These are phyloP conservation scores for Zymoseptoria pseudotritici DNA, from an alignment of 2,329 filamentous ascomycete species.

Conservation along the genomic window DNA sequence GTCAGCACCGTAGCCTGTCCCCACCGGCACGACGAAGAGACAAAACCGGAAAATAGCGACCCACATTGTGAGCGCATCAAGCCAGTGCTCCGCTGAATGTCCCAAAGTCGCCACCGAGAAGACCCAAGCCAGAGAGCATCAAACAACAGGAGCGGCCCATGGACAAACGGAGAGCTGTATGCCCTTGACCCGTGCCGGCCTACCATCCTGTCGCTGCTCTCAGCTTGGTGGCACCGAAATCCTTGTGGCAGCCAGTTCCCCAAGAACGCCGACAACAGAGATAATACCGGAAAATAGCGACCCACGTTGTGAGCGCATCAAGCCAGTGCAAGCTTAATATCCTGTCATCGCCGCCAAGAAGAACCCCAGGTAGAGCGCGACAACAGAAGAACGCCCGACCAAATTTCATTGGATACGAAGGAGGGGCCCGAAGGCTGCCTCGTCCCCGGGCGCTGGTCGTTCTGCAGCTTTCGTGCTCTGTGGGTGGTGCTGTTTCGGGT, in stretches of 20 bases:
- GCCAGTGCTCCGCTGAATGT: neutral
- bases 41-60: neutral
- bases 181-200: neutral
- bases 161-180: neutral
- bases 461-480: neutral
- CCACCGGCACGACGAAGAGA: neutral
- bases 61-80: neutral
- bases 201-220: neutral
- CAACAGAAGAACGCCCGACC: neutral
- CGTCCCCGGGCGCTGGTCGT: neutral
- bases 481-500: neutral
- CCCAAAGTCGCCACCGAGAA: neutral
- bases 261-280: neutral
- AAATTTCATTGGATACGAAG: neutral
- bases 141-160: neutral
- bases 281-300: neutral
- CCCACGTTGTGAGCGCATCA: neutral
- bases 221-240: neutral
- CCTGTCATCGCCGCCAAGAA: neutral
- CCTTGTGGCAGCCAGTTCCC: neutral
- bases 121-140: neutral
- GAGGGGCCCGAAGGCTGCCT: neutral
- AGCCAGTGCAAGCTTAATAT: neutral
- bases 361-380: neutral
- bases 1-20: neutral